A percentile compares a stretch with the other conserved stretches of the same genome.
These are phyloP conservation scores for Rhodotorula sp. DNA, from an alignment of 1,284 basidiomycete genomes.

Conservation along the genomic window DNA sequence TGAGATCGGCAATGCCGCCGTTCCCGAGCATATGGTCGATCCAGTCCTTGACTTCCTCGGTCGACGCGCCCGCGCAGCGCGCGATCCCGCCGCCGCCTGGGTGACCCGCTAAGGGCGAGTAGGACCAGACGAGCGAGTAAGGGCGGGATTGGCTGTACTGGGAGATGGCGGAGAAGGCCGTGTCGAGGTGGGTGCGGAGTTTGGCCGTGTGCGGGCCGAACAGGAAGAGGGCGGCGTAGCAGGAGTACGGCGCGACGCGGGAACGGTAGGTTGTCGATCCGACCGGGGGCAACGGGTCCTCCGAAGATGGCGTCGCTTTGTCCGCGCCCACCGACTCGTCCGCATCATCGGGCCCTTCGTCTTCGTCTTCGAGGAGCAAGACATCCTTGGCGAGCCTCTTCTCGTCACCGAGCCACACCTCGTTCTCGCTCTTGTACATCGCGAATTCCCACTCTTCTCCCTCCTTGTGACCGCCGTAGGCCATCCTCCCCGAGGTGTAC, in stretches of 20 bases:
- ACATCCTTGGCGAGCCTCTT: slow-evolving; percentile 70
- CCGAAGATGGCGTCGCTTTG: neutral
- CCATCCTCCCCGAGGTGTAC: slow-evolving; percentile 74
- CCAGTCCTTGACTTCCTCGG: slow-evolving; percentile 71
- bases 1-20: slow-evolving; percentile 47
- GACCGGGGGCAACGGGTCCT: slow-evolving; percentile 45
- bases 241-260: slow-evolving; percentile 70
- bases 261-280: slow-evolving; percentile 56
- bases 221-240: slow-evolving; percentile 78
- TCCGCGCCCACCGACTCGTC: neutral
- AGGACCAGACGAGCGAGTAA: slow-evolving; percentile 65
- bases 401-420: slow-evolving; percentile 63
- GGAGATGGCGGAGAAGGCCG: slow-evolving; percentile 59
- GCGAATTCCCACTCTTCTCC: slow-evolving; percentile 84
- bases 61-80: slow-evolving; percentile 68
- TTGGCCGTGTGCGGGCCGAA: slow-evolving; percentile 61
- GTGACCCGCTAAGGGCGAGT: slow-evolving; percentile 12
- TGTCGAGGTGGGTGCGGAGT: slow-evolving; percentile 56
- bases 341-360: slow-evolving; percentile 40
- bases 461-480: slow-evolving; percentile 2
- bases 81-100: slow-evolving; percentile 58
- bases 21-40: slow-evolving; percentile 52
- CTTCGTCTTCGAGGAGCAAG: slow-evolving; percentile 70
- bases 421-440: slow-evolving; percentile 79
- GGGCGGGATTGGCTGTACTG: slow-evolving; percentile 61